Percentiles rank a stretch among this genome's conserved stretches.
Conservation (phyloP, 192 early-diverging fungal genomes). For the Podila verticillata region DNA sequence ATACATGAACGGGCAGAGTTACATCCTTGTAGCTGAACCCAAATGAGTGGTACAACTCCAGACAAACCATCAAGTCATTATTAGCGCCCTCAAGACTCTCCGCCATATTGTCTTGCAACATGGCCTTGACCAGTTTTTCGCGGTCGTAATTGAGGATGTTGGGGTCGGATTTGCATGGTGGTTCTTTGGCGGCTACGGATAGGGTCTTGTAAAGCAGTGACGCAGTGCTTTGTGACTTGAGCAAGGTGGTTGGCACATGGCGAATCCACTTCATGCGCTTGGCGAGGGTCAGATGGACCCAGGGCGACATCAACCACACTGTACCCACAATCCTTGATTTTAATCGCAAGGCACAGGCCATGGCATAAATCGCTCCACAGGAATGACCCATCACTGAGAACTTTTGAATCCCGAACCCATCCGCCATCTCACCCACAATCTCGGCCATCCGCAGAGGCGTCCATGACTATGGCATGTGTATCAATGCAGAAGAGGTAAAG, state of each 20-base stretch:
- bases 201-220: conserved; percentile 38
- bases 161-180: conserved; percentile 41
- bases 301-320: conserved; percentile 54
- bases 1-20: conserved; percentile 51
- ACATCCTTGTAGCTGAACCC: conserved; percentile 57
- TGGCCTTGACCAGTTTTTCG: conserved; percentile 50
- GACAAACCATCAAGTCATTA: conserved; percentile 54
- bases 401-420: conserved; percentile 51
- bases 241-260: conserved; percentile 48
- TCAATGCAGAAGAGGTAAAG: neutral
- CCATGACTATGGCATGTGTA: conserved; percentile 2
- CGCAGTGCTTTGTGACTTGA: conserved; percentile 43
- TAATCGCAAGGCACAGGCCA: conserved; percentile 53
- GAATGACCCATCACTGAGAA: conserved; percentile 57
- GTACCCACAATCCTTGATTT: conserved; percentile 49
- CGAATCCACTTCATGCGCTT: conserved; percentile 57
- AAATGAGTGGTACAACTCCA: conserved; percentile 52
- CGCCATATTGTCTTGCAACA: conserved; percentile 52
- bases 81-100: conserved; percentile 54
- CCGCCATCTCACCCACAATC: conserved; percentile 53
- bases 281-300: conserved; percentile 53
- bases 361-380: conserved; percentile 55
- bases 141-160: conserved; percentile 48
- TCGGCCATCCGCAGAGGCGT: conserved; percentile 47
- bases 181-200: conserved; percentile 50